Base-by-base conservation (phyloP, 1,284 basidiomycete species). In the Malassezia pachydermatis region DNA sequence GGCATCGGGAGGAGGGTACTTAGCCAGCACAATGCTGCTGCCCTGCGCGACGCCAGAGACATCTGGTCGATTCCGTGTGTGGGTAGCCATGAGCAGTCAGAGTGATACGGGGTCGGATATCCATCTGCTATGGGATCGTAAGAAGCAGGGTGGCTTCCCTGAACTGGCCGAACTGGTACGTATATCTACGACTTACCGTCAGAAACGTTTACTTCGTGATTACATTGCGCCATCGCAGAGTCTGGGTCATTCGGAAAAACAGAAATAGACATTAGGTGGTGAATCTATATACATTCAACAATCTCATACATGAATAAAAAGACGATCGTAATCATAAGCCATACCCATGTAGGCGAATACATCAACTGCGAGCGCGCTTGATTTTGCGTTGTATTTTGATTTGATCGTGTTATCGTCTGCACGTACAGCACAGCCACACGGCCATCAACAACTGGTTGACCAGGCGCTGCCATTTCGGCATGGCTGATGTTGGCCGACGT, bases 371-470 rank as follows among this genome's bases (percentile, higher is more conserved):
- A n/a, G n/a, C n/a, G n/a, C n/a, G n/a, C n/a, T n/a, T n/a, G n/a
- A n/a, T n/a, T n/a, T n/a, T n/a, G n/a, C n/a, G n/a, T n/a, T n/a
- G n/a, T n/a, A 10, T 41, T 23, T 30, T 32, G 42, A 17, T 45
- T 17, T 13, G 36, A 44, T 22, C 43, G 35, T 29, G 22, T 16
- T 4, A 51, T 40, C n/a, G 45, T 42, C 11, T 41, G 20, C 2
- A 52, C 40, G 22, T 52, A 37, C 13, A 92, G 63, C 1, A 95
- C 75, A 0, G 86, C 88, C 0, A 94, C 83, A 4, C 88, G 75
- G 0, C 90, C 89, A 67, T 95, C 89, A 5, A 83, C 77, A 0
- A 88, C 81, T 42, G 80, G 81, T 13, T 74, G 62, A 2, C 80
- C 81, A 33, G 79, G 63, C 9, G 76, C 73, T 17, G 75, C 77